Conservation (phyloP, 805 yeast genomes). For the Lipomyces yamanashiensis region DNA sequence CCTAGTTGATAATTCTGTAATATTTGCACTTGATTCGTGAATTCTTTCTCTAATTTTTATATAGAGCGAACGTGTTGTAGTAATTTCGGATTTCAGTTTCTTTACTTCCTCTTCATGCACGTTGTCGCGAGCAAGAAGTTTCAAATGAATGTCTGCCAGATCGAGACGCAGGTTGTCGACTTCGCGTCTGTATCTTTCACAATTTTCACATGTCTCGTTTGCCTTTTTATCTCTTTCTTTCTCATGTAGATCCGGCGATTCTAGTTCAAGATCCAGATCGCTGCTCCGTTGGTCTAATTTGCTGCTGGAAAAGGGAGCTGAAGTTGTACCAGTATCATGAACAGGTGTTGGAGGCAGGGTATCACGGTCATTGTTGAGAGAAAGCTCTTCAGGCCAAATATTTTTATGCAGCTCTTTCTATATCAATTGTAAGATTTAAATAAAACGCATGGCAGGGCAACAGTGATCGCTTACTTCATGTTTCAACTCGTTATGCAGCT, state of each 20-base stretch:
- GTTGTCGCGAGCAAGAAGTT: slow-evolving; percentile 2
- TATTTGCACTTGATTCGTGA: not conserved
- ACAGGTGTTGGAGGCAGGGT: not conserved
- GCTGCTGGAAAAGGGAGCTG: not conserved
- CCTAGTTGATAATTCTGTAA: too few species aligned
- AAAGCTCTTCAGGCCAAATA: not conserved
- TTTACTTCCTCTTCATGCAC: slow-evolving; percentile 1
- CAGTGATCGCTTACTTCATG: slow-evolving; percentile 6
- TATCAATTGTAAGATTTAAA: not conserved
- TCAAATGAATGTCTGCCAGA: slow-evolving; percentile 20
- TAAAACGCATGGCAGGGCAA: not conserved
- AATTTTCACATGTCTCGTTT: not conserved
- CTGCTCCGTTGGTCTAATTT: not conserved
- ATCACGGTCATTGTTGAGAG: not conserved
- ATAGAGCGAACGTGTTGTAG: slow-evolving; percentile 4
- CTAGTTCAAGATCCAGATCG: not conserved
- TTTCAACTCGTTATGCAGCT: slow-evolving; percentile 14
- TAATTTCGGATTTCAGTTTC: slow-evolving; percentile 4
- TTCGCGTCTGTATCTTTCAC: slow-evolving; percentile 15
- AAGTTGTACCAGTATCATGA: not conserved
- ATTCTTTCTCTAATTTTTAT: slow-evolving; percentile 7
- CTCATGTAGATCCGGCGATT: not conserved
- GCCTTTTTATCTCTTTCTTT: not conserved
- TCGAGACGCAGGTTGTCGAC: slow-evolving; percentile 29
- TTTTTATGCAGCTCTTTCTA: not conserved